Conservation (phyloP, 2,329 filamentous ascomycete species). For the Diplocarpon rosae region DNA sequence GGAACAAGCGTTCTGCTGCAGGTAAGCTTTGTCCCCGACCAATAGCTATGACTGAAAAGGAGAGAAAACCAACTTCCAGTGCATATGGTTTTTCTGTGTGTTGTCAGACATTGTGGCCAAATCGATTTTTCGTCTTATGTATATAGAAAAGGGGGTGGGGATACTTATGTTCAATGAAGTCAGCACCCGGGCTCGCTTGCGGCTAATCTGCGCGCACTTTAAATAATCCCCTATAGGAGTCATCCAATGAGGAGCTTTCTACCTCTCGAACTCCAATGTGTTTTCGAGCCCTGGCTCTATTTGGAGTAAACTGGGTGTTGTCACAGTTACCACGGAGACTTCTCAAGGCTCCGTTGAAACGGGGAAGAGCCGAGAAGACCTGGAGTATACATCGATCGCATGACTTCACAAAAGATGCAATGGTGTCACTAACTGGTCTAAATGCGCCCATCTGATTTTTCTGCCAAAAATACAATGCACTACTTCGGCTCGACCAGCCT, state of each 20-base stretch:
- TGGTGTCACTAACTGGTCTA: too few species aligned
- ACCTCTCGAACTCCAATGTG: neutral
- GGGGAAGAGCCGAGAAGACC: too few species aligned
- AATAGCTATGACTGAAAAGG: neutral
- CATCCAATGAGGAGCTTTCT: conserved; percentile 1
- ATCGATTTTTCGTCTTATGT: too few species aligned
- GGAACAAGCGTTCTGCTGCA: too few species aligned
- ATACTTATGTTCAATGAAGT: conserved; percentile 1
- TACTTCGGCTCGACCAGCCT: conserved; percentile 1
- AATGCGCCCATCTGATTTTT: neutral
- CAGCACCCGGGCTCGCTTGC: conserved; percentile 13
- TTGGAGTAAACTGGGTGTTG: too few species aligned
- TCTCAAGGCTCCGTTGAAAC: too few species aligned
- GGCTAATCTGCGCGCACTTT: conserved; percentile 19
- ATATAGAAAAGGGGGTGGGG: neutral
- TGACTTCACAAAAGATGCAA: too few species aligned
- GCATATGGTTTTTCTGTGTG: conserved; percentile 29
- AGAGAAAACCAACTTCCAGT: conserved; percentile 30
- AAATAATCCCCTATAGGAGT: conserved; percentile 1
- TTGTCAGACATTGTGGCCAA: conserved; percentile 18
- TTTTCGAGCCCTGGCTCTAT: conserved; percentile 4
- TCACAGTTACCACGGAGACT: too few species aligned
- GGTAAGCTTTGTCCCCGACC: neutral
- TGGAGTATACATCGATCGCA: too few species aligned
- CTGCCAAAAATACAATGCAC: neutral